These are phyloP conservation scores for Tuber umbilicatum DNA, from an alignment of 495 filamentous ascomycete genomes.

Conservation along the genomic window DNA sequence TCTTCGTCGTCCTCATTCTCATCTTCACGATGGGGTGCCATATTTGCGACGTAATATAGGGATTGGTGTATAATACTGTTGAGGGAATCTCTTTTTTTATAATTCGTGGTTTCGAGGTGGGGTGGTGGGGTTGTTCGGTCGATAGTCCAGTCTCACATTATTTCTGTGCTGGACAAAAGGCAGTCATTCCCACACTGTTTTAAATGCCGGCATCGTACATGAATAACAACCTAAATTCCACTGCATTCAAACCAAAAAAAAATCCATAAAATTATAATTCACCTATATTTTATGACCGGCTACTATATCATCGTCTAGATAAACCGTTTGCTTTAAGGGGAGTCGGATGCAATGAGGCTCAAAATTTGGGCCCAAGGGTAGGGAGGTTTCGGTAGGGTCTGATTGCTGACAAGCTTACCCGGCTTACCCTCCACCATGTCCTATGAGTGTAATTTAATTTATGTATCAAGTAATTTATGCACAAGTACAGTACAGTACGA, in stretches of 20 bases:
- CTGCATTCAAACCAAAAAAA: background rate
- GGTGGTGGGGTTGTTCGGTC: background rate
- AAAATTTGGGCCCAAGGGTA: background rate
- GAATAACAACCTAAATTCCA: background rate
- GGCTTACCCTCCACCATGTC: background rate
- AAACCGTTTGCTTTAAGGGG: background rate
- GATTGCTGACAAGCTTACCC: background rate
- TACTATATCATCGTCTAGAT: background rate
- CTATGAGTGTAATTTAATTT: no score
- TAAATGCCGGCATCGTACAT: background rate
- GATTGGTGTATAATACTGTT: background rate
- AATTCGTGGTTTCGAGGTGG: background rate
- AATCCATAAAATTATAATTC: background rate
- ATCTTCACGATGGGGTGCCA: slow-evolving; percentile 31
- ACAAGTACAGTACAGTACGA: background rate
- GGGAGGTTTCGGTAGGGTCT: background rate
- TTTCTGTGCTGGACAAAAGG: background rate
- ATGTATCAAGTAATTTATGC: no score
- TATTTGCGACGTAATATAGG: slow-evolving; percentile 4
- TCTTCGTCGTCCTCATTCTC: slow-evolving; percentile 86
- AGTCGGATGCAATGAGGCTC: background rate
- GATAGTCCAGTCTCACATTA: background rate
- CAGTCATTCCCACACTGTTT: background rate
- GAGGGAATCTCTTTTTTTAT: background rate
- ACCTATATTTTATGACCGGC: background rate